A percentile compares a stretch with the other conserved stretches of the same genome.
These are phyloP conservation scores for Malassezia equina DNA, from an alignment of 1,284 basidiomycete genomes.

Conservation along the genomic window DNA sequence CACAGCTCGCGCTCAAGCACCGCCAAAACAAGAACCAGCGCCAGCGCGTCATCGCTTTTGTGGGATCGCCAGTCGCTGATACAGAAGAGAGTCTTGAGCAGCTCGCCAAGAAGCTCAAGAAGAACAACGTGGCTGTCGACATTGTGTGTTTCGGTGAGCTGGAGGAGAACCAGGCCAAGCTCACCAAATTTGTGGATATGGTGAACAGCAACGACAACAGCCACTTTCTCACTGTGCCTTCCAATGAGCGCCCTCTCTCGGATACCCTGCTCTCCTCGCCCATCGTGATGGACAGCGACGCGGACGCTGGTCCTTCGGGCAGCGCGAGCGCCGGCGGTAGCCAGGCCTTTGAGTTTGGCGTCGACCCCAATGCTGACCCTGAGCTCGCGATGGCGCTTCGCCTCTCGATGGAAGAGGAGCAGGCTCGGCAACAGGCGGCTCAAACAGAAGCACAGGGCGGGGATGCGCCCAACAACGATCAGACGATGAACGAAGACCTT, in stretches of 20 bases:
- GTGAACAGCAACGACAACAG: conserved; percentile 65
- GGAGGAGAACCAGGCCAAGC: conserved; percentile 55
- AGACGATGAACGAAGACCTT: conserved; percentile 5
- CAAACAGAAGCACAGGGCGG: conserved; percentile 16
- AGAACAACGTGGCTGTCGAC: conserved; percentile 97
- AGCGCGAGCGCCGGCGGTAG: conserved; percentile 44
- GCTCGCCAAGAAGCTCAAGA: conserved; percentile 93
- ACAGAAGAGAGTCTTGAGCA: conserved; percentile 52
- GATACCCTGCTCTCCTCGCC: conserved; percentile 72
- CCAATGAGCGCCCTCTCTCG: conserved; percentile 63
- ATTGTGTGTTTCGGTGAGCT: conserved; percentile 63
- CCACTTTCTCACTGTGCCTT: conserved; percentile 70
- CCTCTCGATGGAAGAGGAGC: conserved; percentile 94
- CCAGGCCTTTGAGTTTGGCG: conserved; percentile 64
- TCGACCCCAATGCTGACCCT: conserved; percentile 89
- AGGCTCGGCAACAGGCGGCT: conserved; percentile 60
- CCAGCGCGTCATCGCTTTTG: conserved; percentile 85
- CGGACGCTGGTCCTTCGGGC: conserved; percentile 49
- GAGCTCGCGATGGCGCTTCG: conserved; percentile 95
- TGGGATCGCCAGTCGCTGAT: conserved; percentile 62
- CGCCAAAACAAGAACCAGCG: conserved; percentile 96
- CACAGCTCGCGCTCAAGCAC: conserved; percentile 92
- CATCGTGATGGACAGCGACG: conserved; percentile 64
- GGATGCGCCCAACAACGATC: conserved; percentile 7
- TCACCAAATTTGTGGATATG: conserved; percentile 67